These are phyloP conservation scores for Vitellaria paradoxa DNA, from an alignment of 179 eudicot species.

Conservation along the genomic window DNA sequence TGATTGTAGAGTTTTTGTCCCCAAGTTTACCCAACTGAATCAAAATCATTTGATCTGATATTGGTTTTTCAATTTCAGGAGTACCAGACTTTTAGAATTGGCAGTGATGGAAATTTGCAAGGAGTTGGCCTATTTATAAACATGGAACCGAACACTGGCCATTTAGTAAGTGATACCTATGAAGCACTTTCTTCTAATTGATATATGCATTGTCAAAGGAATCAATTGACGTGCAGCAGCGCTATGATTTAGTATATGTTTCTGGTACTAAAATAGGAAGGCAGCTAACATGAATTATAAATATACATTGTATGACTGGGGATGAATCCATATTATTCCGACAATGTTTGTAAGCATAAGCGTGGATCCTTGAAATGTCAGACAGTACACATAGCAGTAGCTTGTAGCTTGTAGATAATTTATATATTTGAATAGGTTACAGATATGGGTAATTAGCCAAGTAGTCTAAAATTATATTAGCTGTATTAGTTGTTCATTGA, in stretches of 20 bases:
- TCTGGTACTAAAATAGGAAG: neutral
- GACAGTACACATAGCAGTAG: neutral
- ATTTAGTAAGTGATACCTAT: conserved; percentile 50
- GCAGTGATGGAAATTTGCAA: conserved; percentile 93
- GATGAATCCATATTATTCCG: conserved; percentile 3
- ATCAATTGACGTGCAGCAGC: neutral
- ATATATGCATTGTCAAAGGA: neutral
- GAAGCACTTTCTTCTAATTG: neutral
- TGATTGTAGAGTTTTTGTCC: neutral
- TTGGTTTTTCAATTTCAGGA: conserved; percentile 45
- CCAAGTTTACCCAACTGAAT: neutral
- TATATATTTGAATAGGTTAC: neutral
- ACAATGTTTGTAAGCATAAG: neutral
- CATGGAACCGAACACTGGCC: conserved; percentile 76
- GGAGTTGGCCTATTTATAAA: conserved; percentile 91
- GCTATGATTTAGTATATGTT: neutral
- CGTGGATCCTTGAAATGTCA: neutral
- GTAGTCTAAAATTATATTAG: neutral
- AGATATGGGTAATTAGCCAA: neutral
- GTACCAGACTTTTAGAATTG: conserved; percentile 87
- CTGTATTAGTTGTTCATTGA: neutral
- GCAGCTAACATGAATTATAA: neutral
- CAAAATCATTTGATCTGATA: neutral
- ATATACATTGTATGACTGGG: neutral
- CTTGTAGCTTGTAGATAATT: neutral